Evolutionary conservation across 352 stramenopile genomes (phyloP), one percentile per base, ranked within the genome.

Genomic region (Phytophthora sp.): DNA sequence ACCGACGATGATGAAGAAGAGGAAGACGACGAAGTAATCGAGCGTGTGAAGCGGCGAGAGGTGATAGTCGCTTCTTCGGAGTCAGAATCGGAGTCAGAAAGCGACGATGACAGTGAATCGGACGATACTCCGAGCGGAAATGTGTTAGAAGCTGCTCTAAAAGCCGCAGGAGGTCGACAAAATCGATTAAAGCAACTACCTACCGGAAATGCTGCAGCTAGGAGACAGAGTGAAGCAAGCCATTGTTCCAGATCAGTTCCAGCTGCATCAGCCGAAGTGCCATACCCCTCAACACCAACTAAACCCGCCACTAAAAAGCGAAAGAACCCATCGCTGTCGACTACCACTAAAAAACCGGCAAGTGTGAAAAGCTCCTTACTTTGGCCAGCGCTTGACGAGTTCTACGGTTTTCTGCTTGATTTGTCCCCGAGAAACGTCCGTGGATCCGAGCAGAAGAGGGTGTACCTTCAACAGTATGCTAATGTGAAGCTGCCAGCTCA

Each of bases 371-470:
- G 75, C 39, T 85, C 82, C 7, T 45, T 89, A 18, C 52, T 93
- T 18, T 95, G 86, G 86, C 86, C 86, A 30, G 74, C 70, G 5
- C 58, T 95, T 9, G 79, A 93, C 35, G 79, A 90, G 1, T 92
- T 93, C 28, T 91, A 91, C 58, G 77, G 87, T 35, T 89, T 89
- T 44, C 44, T 95, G 11, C 46, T 95, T n/a, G 68, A 84, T 23
- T 39, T 93, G 12, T 83, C 78, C 12, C 82, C 84, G 17, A 74
- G 49, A 6, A 74, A 76, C 20, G 63, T 84, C 41, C 70, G 66
- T 39, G 49, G 52, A n/a, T 76, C 58, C 6, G 67, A 74, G 11
- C 65, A 61, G 4, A 71, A 73, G 17, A 61, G 37, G 23, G 17
- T 20, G 2, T 49, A 60, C 37, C 61, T 91, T 4, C 38, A 62